Evolutionary conservation across 1,139 yeast species (phyloP), one percentile per base, ranked within the genome.

Genomic region (Candida neerlandica): DNA sequence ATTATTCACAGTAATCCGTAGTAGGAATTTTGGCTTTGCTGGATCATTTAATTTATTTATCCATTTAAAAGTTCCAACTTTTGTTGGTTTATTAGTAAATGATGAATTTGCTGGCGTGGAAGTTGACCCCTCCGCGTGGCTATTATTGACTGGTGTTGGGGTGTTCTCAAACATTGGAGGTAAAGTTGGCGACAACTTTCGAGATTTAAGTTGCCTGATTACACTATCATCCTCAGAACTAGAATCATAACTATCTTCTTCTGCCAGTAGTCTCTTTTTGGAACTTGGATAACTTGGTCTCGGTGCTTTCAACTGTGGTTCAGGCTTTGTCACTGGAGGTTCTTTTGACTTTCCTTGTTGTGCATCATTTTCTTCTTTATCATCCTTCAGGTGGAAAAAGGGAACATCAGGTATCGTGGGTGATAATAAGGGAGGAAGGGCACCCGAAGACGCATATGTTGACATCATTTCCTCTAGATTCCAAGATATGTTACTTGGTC

Each of bases 391-490:
- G 3, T 27, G 11, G 16, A 23, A 26, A 26, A 39, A 27, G 2
- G 42, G 54, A 15, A 55, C 53, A 14, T 62, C 61, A 0, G 80
- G 80, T 14, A 76, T 55, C 0, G 77, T 71, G 2, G 81, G 81
- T 3, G 78, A 73, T 32, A 76, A 59, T 7, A 69, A 66, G 0
- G 75, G 73, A 1, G 81, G 81, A 41, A 76, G 64, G 1, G 51
- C 41, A 1, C 74, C 74, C n/a, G 60, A 54, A 5, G 70, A 71
- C 29, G 65, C 62, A 56, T 73, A 75, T n/a, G 70, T 62, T 23
- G 61, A 39, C 27, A 75, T 50, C 65, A 76, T 62, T 21, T 75
- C 78, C 42, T 75, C 78, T 45, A 76, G 55, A 53, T 73, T 73
- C 80, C 81, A 76, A 6, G 64, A 44, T n/a, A 59, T 11, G 42